Evolutionary conservation across 495 filamentous ascomycete species (phyloP), one percentile per base, ranked within the genome.

Genomic region (Rostrohypoxylon terebratum): DNA sequence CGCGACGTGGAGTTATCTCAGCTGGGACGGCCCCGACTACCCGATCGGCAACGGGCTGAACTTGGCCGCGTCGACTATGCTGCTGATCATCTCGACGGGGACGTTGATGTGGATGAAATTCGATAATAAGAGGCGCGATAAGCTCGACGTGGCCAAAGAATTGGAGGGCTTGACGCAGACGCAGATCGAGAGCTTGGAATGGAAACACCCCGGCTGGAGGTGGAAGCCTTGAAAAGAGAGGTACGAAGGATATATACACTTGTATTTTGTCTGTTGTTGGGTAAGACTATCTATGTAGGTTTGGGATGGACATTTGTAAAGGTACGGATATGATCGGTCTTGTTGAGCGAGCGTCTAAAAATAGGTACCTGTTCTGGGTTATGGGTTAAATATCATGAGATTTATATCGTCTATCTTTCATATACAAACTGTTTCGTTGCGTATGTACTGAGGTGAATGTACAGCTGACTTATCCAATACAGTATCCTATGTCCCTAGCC

Each of bases 31-130:
- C 0, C 91, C 91, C 4, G 81, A 92, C 62, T 94, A 91, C 77
- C 89, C 81, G 59, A 91, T 92, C 68, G 91, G 91, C 1, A 92
- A 94, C 77, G 90, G 90, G 0, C 76, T 94, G 38, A 93, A 93
- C 74, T 77, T 93, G n/a, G 91, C 89, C 0, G 87, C 89, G 0
- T 77, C 83, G 2, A 80, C 79, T n/a, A 78, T 79, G 20, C 87
- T 84, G 8, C 73, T 92, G 5, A 8, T 92, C 13, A 13, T 88
- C 3, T 72, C 81, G 9, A 81, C 83, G 1, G 45, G 59, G 0
- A 69, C 88, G 51, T 79, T 88, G 74, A 16, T 84, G 0, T 93
- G 87, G 84, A 93, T 93, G 87, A 77, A 76, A n/a, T 77, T 76
- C 77, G 86, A 91, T 70, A 93, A 94, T 71, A 84, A 80, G 76